These are phyloP conservation scores for Aspergillus nidulans DNA, from an alignment of 495 filamentous ascomycete genomes.

Conservation along the genomic window DNA sequence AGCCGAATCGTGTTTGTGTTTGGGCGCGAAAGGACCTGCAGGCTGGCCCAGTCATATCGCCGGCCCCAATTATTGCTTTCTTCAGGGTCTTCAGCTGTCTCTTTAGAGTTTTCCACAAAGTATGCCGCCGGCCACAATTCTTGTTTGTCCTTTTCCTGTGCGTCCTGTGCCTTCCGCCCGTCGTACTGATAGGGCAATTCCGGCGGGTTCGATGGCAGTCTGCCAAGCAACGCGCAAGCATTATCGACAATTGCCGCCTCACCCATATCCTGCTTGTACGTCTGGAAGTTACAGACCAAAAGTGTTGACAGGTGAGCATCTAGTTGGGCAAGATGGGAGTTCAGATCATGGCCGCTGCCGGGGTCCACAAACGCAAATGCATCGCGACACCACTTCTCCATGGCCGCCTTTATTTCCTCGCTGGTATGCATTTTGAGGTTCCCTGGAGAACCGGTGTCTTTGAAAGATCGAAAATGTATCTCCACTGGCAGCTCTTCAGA, in stretches of 20 bases:
- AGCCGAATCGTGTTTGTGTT: neutral
- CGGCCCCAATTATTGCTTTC: no score
- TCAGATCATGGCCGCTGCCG: neutral
- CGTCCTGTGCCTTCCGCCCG: neutral
- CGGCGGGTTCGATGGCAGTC: conserved; percentile 1
- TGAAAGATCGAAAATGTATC: no score
- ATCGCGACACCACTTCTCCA: conserved; percentile 5
- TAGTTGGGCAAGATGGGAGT: neutral
- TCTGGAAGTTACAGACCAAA: neutral
- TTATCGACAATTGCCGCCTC: neutral
- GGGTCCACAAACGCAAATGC: conserved; percentile 1
- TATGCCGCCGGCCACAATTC: neutral
- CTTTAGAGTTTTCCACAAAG: no score
- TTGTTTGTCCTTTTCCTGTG: neutral
- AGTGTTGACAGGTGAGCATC: neutral
- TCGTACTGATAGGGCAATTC: neutral
- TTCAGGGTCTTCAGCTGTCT: no score
- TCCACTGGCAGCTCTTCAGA: no score
- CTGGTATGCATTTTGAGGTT: no score
- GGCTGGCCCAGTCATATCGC: no score
- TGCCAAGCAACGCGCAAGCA: conserved; percentile 1
- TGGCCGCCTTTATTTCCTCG: neutral
- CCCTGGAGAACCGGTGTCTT: no score
- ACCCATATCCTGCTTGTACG: neutral
- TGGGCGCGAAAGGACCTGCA: no score